Evolutionary conservation across 1,139 yeast species (phyloP), one percentile per base, ranked within the genome.

Genomic region (Geotrichum histeridarum): DNA sequence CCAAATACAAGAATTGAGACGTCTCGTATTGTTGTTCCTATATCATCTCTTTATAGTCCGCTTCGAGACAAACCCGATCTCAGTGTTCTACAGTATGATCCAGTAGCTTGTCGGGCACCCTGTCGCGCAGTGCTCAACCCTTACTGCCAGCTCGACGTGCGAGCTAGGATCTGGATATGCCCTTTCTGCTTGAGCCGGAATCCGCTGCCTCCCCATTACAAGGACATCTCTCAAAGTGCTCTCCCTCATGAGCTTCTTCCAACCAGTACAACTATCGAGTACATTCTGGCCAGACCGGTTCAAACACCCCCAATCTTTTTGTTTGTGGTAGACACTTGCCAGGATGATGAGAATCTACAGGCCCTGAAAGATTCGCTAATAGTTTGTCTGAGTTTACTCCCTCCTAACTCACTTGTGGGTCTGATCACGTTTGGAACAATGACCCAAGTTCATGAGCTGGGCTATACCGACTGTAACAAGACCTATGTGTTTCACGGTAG

Each of bases 21-120:
- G 17, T 83, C 84, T 63, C 87, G 94, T 63, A 86, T 91, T 64
- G 96, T 93, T 27, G 94, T 93, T 41, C 99, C 99, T 15, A 84
- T 94, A 36, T 96, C 98, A 42, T 87, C 96, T 57, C 75, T 93
- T 61, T 93, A 91, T 75, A 90, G 98, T 14, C 99, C 99, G 12
- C 79, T 94, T 64, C 82, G 87, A 68, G 81, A 80, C 57, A 80
- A 90, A 64, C 86, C 86, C 58, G 93, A 86, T 61, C 76, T 91
- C 61, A 85, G 93, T 17, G 73, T 86, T 52, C 93, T 95, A 54
- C 83, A 82, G 63, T 90, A 93, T 70, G 97, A 93, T 73, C 99
- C 99, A 8, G 84, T 86, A 53, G 76, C 83, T 51, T 93, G 99
- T 75, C 79, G 90, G 60, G 81, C 85, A 50, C 82, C 82, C 57